Base-by-base conservation (phyloP, 768 basidiomycete species). In the Hygrophorus russula region DNA sequence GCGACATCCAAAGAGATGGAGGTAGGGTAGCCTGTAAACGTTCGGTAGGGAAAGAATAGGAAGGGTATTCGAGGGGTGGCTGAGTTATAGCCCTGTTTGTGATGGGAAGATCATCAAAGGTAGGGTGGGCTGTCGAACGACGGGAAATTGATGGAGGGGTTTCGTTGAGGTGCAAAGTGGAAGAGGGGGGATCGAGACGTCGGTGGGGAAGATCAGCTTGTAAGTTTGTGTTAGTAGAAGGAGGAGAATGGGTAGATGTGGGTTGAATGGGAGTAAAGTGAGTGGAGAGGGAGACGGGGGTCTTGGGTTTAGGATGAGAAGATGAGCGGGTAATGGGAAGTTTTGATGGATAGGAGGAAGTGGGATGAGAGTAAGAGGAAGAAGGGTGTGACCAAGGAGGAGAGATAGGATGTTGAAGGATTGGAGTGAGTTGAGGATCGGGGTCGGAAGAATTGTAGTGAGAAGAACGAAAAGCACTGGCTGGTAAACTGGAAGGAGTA, bases 1-100 rank as follows among this genome's bases (percentile, higher is more conserved):
- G 73, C 10, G 86, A 86, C 86, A 89, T 88, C 86, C 85, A 89
- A 32, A 88, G 62, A 32, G 85, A 84, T 2, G 86, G 83, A 37
- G 80, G 81, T 35, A 87, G 63, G 44, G 74, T 72, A 28, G 67
- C 53, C 48, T 66, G 64, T 37, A 71, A 69, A 53, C 71, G 76
- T 53, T 80, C 76, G 55, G 63, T 58, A 51, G 67, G 53, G 42
- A 58, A 60, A 31, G 58, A 51, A 17, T 45, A 24, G n/a, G 36
- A 28, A 32, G 29, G 36, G 27, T 29, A 45, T 18, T 39, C 29
- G 36, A 45, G 18, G 8, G 19, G 37, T 28, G 44, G 18, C 7
- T 39, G 37, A 37, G 35, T 13, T 28, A 15, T 15, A 24, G 7
- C 17, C 17, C 17, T 13, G 28, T 30, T 41, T 28, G 3, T 41